A percentile compares a stretch with the other conserved stretches of the same genome.
Conservation (phyloP, 805 yeast genomes). For the Yamadazyma kitorensis region DNA sequence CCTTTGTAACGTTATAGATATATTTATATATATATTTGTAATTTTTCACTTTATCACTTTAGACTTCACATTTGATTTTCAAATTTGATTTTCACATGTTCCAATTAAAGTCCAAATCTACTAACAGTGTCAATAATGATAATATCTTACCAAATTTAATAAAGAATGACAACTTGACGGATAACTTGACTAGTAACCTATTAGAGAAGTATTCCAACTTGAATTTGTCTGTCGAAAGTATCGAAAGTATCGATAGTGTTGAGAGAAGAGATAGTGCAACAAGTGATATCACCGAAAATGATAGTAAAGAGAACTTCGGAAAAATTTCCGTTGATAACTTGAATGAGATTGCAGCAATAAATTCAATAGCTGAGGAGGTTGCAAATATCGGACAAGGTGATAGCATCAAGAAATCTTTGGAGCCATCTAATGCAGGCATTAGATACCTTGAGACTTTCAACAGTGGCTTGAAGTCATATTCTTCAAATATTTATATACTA, state of each 20-base stretch:
- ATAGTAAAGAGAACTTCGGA: slow-evolving; percentile 10
- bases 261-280: slow-evolving; percentile 14
- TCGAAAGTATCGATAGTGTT: slow-evolving; percentile 11
- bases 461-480: slow-evolving; percentile 3
- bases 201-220: slow-evolving; percentile 15
- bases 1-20: too few species aligned
- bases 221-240: slow-evolving; percentile 13
- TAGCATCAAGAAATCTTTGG: neutral
- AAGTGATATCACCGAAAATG: slow-evolving; percentile 12
- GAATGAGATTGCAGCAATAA: slow-evolving; percentile 4
- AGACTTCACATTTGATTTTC: too few species aligned
- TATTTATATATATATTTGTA: too few species aligned
- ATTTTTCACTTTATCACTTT: too few species aligned
- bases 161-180: slow-evolving; percentile 2
- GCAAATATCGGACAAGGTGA: neutral
- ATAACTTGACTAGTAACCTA: slow-evolving; percentile 8
- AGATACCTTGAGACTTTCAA: slow-evolving; percentile 5
- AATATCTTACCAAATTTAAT: slow-evolving; percentile 12
- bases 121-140: slow-evolving; percentile 13
- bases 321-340: slow-evolving; percentile 1
- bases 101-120: slow-evolving; percentile 13
- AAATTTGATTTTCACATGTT: too few species aligned
- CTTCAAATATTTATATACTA: slow-evolving; percentile 7
- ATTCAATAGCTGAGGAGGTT: neutral
- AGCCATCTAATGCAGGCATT: slow-evolving; percentile 7